Evolutionary conservation across 352 stramenopile species (phyloP), one percentile per base, ranked within the genome.

Genomic region (Pythium graminicola): DNA sequence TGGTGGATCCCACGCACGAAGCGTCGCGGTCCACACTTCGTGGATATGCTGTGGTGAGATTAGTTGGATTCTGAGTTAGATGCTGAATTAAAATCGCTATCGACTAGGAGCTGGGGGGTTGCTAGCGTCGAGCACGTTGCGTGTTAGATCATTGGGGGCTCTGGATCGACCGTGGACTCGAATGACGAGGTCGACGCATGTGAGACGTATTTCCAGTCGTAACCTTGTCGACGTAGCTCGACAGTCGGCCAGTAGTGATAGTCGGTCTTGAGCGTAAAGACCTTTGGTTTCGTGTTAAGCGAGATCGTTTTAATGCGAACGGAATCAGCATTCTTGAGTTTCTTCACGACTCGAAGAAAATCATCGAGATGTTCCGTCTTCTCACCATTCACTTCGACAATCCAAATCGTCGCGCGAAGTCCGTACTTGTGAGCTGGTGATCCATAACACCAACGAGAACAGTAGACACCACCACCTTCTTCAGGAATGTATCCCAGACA

Each of bases 231-330:
- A 26, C 62, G 71, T 27, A 96, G 67, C 66, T 96, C 82, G 28
- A 90, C 65, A 4, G 87, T 95, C 32, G 87, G 85, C 84, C 85
- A 96, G 69, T 95, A 96, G 65, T 93, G 76, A 54, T 94, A 94
- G 61, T 95, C 86, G 5, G 77, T 91, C 70, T 94, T 95, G 20
- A 96, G 68, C n/a, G 85, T 95, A 42, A 92, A 88, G 20, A 94
- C 81, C 51, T 89, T 93, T 29, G 78, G 76, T 51, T 95, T 95
- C 2, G 79, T 92, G 50, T 96, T 92, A 49, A 96, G 86, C 32
- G 82, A 85, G 50, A 95, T 86, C 5, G 83, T 95, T 65, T 94
- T 95, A 41, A 97, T 70, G 2, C 89, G 85, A 33, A 95, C 85
- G 24, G 76, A 89, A 26, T 86, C 76, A 26, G 74, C 82, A 54